Evolutionary conservation across 225 moss, liverwort and hornwort genomes (phyloP), one percentile per base, ranked within the genome.

Genomic region (Bryoerythrophyllum caledonicum): DNA sequence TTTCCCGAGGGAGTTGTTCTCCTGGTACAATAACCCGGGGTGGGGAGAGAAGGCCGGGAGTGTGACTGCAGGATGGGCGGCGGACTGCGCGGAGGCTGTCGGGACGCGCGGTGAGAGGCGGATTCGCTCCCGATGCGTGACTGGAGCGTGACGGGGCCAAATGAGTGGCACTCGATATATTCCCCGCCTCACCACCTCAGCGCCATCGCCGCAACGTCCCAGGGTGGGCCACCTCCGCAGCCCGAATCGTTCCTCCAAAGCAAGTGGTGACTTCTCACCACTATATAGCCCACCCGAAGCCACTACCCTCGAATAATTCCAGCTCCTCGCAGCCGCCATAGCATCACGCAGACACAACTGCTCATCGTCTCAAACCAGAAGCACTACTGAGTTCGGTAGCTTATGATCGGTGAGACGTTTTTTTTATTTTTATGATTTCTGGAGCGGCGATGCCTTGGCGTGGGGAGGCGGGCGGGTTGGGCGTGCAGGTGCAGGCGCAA

Each of bases 381-480:
- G 38, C 9, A 38, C 32, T 38, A 38, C 38, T 38, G 10, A 6
- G 5, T 34, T 34, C 34, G 9, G 12, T 16, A 32, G 32, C 26
- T 69, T 68, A 83, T 83, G 83, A 73, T 80, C 73, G 80, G 6
- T 13, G 48, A 16, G 13, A 48, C 13, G 17, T 48, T 48, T 11
- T 11, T 25, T 43, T 43, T 32, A 1, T 26, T 9, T 30, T 35
- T 67, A 37, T 14, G 32, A n/a, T 60, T 25, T 15, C 15, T 49
- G 48, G 19, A 19, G 48, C 6, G 48, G 48, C 48, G 48, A 88
- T 88, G 88, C 86, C 88, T 67, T 86, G 83, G 28, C 86, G 72
- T 67, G 61, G 74, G 59, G 78, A 64, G 87, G 79, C 40, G 63
- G 76, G 56, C 23, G 84, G 74, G 55, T 16, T 54, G 59, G 59